A percentile compares a stretch with the other conserved stretches of the same genome.
Conservation (phyloP, 495 filamentous ascomycete genomes). For the Penicillium lagena region DNA sequence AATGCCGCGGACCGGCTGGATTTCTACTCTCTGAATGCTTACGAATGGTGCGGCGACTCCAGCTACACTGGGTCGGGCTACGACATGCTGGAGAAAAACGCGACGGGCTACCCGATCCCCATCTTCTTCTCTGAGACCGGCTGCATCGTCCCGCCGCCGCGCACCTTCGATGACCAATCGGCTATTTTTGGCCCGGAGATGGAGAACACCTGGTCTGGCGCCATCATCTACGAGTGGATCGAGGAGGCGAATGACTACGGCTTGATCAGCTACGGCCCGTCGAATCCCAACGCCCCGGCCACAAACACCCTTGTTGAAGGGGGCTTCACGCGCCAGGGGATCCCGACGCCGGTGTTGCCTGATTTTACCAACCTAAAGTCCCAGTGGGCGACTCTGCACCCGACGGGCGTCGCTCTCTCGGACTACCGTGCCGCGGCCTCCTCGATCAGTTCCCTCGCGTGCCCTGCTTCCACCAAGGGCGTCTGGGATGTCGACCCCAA, state of each 20-base stretch:
- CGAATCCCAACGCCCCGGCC: conserved; percentile 22
- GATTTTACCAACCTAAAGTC: conserved; percentile 73
- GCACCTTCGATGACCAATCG: conserved; percentile 68
- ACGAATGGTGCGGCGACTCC: conserved; percentile 77
- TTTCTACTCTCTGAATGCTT: conserved; percentile 82
- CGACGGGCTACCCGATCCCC: conserved; percentile 59
- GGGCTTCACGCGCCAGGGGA: conserved; percentile 64
- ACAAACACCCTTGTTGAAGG: conserved; percentile 46
- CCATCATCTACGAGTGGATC: conserved; percentile 89
- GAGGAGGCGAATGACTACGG: conserved; percentile 81
- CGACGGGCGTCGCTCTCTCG: conserved; percentile 57
- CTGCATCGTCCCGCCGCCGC: conserved; percentile 60
- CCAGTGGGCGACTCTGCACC: conserved; percentile 68
- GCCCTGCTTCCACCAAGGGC: conserved; percentile 61
- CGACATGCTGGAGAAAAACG: conserved; percentile 51
- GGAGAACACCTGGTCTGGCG: conserved; percentile 69
- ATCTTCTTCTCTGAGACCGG: conserved; percentile 85
- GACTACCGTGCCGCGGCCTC: conserved; percentile 58
- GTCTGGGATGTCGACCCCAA: conserved; percentile 69
- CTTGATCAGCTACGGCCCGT: conserved; percentile 67
- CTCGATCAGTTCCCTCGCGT: conserved; percentile 48
- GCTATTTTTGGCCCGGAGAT: conserved; percentile 72
- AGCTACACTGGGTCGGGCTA: conserved; percentile 66
- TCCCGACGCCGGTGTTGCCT: conserved; percentile 64
- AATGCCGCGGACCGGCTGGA: conserved; percentile 67